These are phyloP conservation scores for Pistacia vera DNA, from an alignment of 345 rosid species.

Conservation along the genomic window DNA sequence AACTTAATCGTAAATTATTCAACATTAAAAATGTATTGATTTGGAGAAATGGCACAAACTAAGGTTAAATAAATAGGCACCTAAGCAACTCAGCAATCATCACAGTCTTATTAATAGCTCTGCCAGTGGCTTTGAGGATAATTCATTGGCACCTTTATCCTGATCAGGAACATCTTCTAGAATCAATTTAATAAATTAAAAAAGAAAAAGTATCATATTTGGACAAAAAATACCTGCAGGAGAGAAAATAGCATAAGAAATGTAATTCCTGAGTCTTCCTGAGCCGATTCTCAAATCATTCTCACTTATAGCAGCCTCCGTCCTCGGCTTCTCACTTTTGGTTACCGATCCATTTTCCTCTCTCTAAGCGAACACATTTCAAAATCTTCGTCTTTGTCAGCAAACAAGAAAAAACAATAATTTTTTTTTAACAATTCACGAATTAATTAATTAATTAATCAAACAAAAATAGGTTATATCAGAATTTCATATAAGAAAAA, in stretches of 20 bases:
- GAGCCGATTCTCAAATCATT: conserved; percentile 43
- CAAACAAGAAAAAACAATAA: too few species aligned
- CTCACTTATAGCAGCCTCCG: conserved; percentile 31
- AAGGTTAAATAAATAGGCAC: background rate
- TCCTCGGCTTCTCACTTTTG: conserved; percentile 39
- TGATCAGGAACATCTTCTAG: background rate
- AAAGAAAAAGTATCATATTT: too few species aligned
- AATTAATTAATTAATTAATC: too few species aligned
- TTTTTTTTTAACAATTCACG: too few species aligned
- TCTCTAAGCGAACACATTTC: too few species aligned
- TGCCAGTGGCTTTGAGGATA: conserved; percentile 38
- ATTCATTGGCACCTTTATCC: conserved; percentile 38
- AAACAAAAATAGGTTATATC: too few species aligned
- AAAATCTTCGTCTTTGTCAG: too few species aligned
- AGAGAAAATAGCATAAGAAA: conserved; percentile 39
- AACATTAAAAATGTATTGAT: too few species aligned
- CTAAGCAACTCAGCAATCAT: conserved; percentile 43
- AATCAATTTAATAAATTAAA: background rate
- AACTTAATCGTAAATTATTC: too few species aligned
- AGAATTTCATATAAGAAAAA: too few species aligned
- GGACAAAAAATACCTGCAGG: conserved; percentile 23
- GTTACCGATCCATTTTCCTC: conserved; percentile 27
- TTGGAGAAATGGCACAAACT: too few species aligned
- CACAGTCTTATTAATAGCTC: conserved; percentile 43
- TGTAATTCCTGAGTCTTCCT: conserved; percentile 43